Percentiles rank a stretch among this genome's conserved stretches.
Evolutionary conservation across 1,139 yeast genomes (phyloP).

Genomic region (Neolecta irregularis): DNA sequence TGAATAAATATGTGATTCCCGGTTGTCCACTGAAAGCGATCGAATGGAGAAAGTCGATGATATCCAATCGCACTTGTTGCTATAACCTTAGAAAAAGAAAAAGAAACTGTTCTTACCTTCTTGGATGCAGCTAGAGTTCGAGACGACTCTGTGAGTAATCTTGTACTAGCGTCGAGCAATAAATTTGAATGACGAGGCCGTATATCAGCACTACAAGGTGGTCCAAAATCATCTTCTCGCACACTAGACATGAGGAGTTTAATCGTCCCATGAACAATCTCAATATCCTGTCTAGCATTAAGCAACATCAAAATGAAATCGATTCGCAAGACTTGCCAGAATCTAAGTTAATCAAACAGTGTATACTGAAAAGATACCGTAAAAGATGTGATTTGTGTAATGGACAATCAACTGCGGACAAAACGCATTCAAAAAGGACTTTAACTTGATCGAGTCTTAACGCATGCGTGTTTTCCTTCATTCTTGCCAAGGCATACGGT

Average conservation of each 20-base stretch:
- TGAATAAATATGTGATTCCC: neutral
- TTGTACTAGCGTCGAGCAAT: neutral
- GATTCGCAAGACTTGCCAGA: neutral
- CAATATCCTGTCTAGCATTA: constrained; percentile 1
- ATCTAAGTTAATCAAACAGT: neutral
- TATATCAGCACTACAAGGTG: neutral
- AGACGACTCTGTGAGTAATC: constrained; percentile 1
- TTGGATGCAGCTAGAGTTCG: constrained; percentile 1
- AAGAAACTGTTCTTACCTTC: neutral
- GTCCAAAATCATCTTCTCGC: neutral
- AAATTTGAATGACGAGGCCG: neutral
- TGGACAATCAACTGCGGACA: no score
- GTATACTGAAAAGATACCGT: no score
- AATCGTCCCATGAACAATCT: constrained; percentile 1
- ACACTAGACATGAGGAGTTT: neutral
- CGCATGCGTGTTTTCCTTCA: no score
- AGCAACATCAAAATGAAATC: neutral
- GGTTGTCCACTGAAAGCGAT: constrained; percentile 1
- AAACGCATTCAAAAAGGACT: no score
- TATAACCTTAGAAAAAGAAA: constrained; percentile 1
- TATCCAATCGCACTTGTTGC: constrained; percentile 1
- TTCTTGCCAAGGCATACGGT: no score
- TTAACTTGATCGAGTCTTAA: no score
- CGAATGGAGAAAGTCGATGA: no score
- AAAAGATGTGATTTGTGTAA: no score